Evolutionary conservation across 2,329 filamentous ascomycete species (phyloP).

Genomic region (Fusarium subtropicale): DNA sequence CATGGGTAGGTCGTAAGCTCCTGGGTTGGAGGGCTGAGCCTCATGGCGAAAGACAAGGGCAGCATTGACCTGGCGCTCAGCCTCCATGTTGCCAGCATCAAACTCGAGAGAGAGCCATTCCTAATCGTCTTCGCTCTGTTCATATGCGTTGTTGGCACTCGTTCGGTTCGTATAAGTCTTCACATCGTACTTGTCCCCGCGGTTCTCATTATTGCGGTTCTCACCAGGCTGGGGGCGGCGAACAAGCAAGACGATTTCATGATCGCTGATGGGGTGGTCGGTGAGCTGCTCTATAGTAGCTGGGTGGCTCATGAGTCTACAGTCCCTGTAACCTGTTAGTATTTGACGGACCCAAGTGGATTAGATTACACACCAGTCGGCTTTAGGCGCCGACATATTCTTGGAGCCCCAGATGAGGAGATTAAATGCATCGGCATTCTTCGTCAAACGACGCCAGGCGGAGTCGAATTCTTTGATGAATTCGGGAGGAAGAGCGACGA

Average conservation of each 20-base stretch:
- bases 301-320: not conserved
- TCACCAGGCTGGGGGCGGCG: not conserved
- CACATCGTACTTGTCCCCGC: not conserved
- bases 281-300: not conserved
- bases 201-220: not conserved
- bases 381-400: not conserved
- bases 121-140: not conserved
- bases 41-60: not conserved
- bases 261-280: not conserved
- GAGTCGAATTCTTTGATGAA: not conserved
- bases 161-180: not conserved
- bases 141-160: not conserved
- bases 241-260: not conserved
- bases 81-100: not conserved
- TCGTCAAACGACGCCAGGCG: not conserved
- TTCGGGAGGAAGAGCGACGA: not conserved
- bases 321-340: not conserved
- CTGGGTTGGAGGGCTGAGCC: not conserved
- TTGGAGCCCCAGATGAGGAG: not conserved
- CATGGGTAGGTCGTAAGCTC: not conserved
- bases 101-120: not conserved
- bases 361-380: not conserved
- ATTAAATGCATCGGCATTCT: not conserved
- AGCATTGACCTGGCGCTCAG: not conserved
- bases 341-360: too few relatives aligned